Evolutionary conservation across 768 basidiomycete species (phyloP), one percentile per base, ranked within the genome.

Genomic region (Tylopilus intermedius): DNA sequence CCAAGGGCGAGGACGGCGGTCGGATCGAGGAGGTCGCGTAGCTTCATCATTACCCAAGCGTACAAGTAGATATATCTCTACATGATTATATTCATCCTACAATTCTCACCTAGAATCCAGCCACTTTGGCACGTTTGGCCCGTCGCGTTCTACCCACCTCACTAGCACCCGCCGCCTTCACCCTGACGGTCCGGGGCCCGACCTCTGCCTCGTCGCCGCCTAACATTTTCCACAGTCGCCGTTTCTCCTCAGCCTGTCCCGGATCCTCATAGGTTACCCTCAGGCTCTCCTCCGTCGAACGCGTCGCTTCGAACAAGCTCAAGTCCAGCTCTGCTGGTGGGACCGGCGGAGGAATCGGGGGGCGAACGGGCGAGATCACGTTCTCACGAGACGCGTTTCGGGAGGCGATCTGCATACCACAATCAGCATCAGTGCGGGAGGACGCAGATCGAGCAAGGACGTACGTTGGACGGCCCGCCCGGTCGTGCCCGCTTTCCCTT

Each of bases 251-350:
- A 38, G 71, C 66, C 69, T 86, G 81, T 21, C 68, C 78, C 2
- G 84, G 84, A 66, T 88, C 86, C 62, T 85, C 84, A 56, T 88
- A 89, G 52, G 72, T 74, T 8, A 88, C 83, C 5, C 77, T 73
- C 65, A 81, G 70, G 58, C 77, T 76, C 57, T 76, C 74, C n/a
- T 77, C 75, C 14, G 61, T 62, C 47, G 60, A 61, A 13, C 53
- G 56, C 49, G 42, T 46, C 3, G 13, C 66, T 21, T 71, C 65
- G 11, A 62, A 53, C 39, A 63, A 21, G 55, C 63, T 67, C 65
- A 61, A 57, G 57, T 71, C 68, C 4, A 71, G 61, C 22, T 71
- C 71, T 1, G 22, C 32, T 0, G 38, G 45, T 13, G 52, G 18
- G 35, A 48, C 13, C 3, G 54, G 24, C 4, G 58, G 44, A 11